Percentiles rank a stretch among this genome's conserved stretches.
Conservation (phyloP, 2,329 filamentous ascomycete species). For the Microcyclospora pomicola region DNA sequence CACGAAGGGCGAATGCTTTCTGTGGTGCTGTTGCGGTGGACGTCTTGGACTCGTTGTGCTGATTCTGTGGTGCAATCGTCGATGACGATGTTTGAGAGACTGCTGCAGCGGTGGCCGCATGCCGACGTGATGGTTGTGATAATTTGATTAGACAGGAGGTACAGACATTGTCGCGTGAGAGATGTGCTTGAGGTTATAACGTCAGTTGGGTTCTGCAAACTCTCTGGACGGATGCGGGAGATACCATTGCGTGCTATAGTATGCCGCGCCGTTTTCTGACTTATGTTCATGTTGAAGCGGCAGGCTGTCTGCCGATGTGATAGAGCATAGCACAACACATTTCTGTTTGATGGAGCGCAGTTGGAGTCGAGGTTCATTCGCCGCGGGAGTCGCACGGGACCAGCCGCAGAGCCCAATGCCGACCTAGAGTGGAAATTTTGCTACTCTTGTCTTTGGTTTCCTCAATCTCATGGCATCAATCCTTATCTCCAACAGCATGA, state of each 20-base stretch:
- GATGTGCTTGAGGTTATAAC: slow-evolving; percentile 13
- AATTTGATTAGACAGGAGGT: slow-evolving; percentile 31
- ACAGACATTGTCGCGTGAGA: slow-evolving; percentile 30
- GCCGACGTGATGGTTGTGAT: slow-evolving; percentile 21
- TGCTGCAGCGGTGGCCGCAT: slow-evolving; percentile 25
- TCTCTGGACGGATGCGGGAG: not conserved
- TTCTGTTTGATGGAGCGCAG: too few species aligned
- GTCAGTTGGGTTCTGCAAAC: slow-evolving; percentile 2
- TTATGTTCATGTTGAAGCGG: slow-evolving; percentile 27
- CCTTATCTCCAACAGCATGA: slow-evolving; percentile 88
- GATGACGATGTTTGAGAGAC: slow-evolving; percentile 23
- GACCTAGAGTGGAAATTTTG: slow-evolving; percentile 2
- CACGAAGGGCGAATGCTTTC: slow-evolving; percentile 33
- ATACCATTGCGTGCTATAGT: slow-evolving; percentile 28
- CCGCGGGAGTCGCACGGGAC: slow-evolving; percentile 6
- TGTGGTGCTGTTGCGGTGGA: slow-evolving; percentile 34
- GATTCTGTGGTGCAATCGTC: slow-evolving; percentile 12
- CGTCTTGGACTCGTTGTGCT: slow-evolving; percentile 6
- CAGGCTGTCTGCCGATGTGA: not conserved
- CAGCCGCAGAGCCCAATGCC: not conserved
- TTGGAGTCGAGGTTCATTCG: not conserved
- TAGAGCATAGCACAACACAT: too few species aligned
- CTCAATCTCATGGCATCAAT: slow-evolving; percentile 46
- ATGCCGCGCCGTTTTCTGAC: slow-evolving; percentile 31
- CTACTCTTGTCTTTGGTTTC: slow-evolving; percentile 23